phyloP scores from a whole-genome alignment of 1,284 basidiomycete species.

The Irpex sp. region DNA sequence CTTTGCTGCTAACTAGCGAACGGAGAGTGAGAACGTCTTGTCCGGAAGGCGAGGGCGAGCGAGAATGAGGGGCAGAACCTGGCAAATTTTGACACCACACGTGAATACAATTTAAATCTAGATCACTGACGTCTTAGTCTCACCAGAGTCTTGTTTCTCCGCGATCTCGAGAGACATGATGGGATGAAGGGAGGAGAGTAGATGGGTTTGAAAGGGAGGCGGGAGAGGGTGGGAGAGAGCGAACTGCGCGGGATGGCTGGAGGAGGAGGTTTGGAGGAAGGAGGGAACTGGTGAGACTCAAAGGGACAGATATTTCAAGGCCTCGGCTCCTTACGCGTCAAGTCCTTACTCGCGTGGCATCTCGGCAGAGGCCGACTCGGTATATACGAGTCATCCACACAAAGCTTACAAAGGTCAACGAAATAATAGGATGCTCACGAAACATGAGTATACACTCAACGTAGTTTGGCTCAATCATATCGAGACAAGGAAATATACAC shows the following conservation, averaged over 20 bases:
- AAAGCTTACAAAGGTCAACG: not conserved
- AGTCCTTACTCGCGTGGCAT: slow-evolving; percentile 11
- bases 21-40: slow-evolving; percentile 82
- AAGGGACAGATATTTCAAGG: slow-evolving; percentile 21
- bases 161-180: slow-evolving; percentile 63
- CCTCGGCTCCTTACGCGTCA: slow-evolving; percentile 15
- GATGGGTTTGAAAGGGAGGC: slow-evolving; percentile 27
- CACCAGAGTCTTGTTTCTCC: slow-evolving; percentile 50
- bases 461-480: no score
- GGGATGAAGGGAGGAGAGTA: slow-evolving; percentile 27
- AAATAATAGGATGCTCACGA: no score
- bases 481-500: not conserved
- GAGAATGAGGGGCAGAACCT: slow-evolving; percentile 53
- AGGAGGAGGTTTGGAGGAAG: slow-evolving; percentile 21
- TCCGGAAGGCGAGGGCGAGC: slow-evolving; percentile 59
- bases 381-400: not conserved
- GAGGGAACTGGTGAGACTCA: slow-evolving; percentile 27
- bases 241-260: not conserved
- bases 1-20: slow-evolving; percentile 93
- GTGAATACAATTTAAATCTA: slow-evolving; percentile 5
- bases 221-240: slow-evolving; percentile 14
- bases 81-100: slow-evolving; percentile 8
- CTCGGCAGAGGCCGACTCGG: slow-evolving; percentile 10
- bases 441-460: no score
- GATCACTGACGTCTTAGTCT: slow-evolving; percentile 9